Percentiles rank a stretch among this genome's conserved stretches.
These are phyloP conservation scores for Zygosaccharomyces siamensis DNA, from an alignment of 805 yeast species.

Conservation along the genomic window DNA sequence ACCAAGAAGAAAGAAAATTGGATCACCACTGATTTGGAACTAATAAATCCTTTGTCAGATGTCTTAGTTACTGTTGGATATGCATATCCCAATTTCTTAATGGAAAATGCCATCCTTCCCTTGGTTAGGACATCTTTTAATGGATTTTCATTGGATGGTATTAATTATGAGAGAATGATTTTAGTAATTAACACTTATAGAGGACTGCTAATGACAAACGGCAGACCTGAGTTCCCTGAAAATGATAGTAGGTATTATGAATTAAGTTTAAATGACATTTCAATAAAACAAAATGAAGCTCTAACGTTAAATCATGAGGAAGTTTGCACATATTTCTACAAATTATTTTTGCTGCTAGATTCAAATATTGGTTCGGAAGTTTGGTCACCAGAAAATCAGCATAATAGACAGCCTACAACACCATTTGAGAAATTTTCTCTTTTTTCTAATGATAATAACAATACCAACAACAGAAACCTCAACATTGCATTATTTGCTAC, in stretches of 20 bases:
- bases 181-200: slow-evolving; percentile 68
- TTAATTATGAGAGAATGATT: slow-evolving; percentile 65
- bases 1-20: slow-evolving; percentile 67
- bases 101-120: slow-evolving; percentile 74
- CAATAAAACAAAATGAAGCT: slow-evolving; percentile 29
- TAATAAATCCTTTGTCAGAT: slow-evolving; percentile 65
- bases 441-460: slow-evolving; percentile 35
- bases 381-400: slow-evolving; percentile 36
- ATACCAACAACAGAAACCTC: slow-evolving; percentile 30
- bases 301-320: slow-evolving; percentile 57
- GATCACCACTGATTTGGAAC: slow-evolving; percentile 58
- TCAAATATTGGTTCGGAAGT: slow-evolving; percentile 48
- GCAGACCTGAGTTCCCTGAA: slow-evolving; percentile 72
- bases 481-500: slow-evolving; percentile 63
- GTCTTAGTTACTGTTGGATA: slow-evolving; percentile 74
- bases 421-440: slow-evolving; percentile 39
- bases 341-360: slow-evolving; percentile 57
- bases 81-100: slow-evolving; percentile 68
- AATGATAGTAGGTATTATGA: slow-evolving; percentile 33
- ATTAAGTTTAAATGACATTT: slow-evolving; percentile 33
- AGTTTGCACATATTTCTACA: slow-evolving; percentile 53
- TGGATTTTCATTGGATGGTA: slow-evolving; percentile 53
- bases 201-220: slow-evolving; percentile 62
- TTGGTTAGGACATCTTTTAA: slow-evolving; percentile 58
- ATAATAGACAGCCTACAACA: slow-evolving; percentile 33